A percentile compares a stretch with the other conserved stretches of the same genome.
Conservation (phyloP, 1,284 basidiomycete species). For the Ustilago sp. region DNA sequence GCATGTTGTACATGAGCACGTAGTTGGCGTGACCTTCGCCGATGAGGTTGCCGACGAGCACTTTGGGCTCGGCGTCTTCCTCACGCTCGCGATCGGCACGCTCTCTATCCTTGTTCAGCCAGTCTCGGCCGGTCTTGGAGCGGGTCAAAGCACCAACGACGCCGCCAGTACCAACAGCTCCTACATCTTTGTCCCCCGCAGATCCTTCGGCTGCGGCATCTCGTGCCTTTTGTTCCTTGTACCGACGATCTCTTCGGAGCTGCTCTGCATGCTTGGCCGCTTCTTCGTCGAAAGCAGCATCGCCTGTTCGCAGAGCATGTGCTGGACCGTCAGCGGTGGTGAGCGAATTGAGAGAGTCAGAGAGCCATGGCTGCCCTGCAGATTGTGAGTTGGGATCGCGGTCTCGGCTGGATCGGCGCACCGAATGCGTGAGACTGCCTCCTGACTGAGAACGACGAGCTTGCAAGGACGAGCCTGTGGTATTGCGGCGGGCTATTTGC, state of each 20-base stretch:
- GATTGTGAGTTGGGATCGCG: conserved; percentile 32
- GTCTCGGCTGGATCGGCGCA: conserved; percentile 44
- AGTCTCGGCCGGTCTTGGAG: conserved; percentile 44
- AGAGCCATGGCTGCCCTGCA: conserved; percentile 26
- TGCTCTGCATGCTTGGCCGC: conserved; percentile 64
- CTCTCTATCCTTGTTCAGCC: conserved; percentile 37
- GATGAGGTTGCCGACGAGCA: conserved; percentile 92
- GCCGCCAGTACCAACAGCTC: conserved; percentile 16
- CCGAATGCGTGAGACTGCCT: conserved; percentile 28
- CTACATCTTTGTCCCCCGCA: conserved; percentile 17
- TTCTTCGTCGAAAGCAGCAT: conserved; percentile 66
- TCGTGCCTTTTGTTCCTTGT: conserved; percentile 58
- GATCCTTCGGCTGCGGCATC: conserved; percentile 43
- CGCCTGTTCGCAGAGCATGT: conserved; percentile 58
- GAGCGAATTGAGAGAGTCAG: conserved; percentile 41
- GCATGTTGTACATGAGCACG: conserved; percentile 99
- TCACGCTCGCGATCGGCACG: conserved; percentile 38
- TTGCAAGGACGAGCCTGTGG: conserved; percentile 53
- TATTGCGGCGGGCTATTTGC: conserved; percentile 50
- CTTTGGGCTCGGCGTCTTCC: conserved; percentile 67
- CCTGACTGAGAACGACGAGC: conserved; percentile 37
- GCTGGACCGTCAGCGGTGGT: conserved; percentile 27
- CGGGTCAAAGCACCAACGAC: conserved; percentile 38
- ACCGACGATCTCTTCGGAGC: conserved; percentile 59
- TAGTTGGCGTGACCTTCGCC: conserved; percentile 98